phyloP scores from a whole-genome alignment of 495 filamentous ascomycete species.

The Diplogelasinospora grovesii region DNA sequence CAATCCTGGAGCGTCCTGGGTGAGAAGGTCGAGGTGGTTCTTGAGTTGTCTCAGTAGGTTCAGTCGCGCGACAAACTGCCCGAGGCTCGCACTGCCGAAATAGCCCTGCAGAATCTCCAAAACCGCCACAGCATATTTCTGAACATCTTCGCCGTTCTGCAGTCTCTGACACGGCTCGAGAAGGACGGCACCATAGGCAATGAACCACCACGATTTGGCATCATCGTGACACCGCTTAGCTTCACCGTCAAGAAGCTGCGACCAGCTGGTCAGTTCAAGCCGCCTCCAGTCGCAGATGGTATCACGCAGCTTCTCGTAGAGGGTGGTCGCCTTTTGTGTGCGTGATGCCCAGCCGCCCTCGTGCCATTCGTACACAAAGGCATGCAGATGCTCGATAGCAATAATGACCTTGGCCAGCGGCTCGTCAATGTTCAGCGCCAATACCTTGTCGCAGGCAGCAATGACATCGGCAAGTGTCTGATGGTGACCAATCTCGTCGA shows the following conservation, averaged over 20 bases:
- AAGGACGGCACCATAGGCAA: slow-evolving; percentile 83
- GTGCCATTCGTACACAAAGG: slow-evolving; percentile 85
- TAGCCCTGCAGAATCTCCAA: slow-evolving; percentile 68
- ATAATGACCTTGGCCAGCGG: slow-evolving; percentile 79
- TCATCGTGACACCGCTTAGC: slow-evolving; percentile 63
- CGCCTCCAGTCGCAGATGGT: slow-evolving; percentile 80
- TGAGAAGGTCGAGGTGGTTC: slow-evolving; percentile 52
- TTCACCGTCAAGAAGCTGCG: slow-evolving; percentile 81
- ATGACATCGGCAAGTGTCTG: slow-evolving; percentile 68
- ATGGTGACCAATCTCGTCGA: slow-evolving; percentile 52
- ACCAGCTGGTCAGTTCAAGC: slow-evolving; percentile 87
- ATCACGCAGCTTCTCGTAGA: slow-evolving; percentile 69
- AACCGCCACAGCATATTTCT: slow-evolving; percentile 57
- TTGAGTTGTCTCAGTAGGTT: slow-evolving; percentile 66
- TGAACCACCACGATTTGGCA: slow-evolving; percentile 91
- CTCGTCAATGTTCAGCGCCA: slow-evolving; percentile 70
- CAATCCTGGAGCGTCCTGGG: slow-evolving; percentile 49
- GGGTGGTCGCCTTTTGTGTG: slow-evolving; percentile 57
- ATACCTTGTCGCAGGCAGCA: slow-evolving; percentile 60
- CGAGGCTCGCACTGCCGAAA: slow-evolving; percentile 63
- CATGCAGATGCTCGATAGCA: slow-evolving; percentile 77
- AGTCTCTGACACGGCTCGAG: slow-evolving; percentile 59
- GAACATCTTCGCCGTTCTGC: slow-evolving; percentile 50
- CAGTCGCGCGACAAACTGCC: slow-evolving; percentile 71
- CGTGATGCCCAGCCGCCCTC: slow-evolving; percentile 69